These are phyloP conservation scores for Russula emetica DNA, from an alignment of 768 basidiomycete genomes.

Conservation along the genomic window DNA sequence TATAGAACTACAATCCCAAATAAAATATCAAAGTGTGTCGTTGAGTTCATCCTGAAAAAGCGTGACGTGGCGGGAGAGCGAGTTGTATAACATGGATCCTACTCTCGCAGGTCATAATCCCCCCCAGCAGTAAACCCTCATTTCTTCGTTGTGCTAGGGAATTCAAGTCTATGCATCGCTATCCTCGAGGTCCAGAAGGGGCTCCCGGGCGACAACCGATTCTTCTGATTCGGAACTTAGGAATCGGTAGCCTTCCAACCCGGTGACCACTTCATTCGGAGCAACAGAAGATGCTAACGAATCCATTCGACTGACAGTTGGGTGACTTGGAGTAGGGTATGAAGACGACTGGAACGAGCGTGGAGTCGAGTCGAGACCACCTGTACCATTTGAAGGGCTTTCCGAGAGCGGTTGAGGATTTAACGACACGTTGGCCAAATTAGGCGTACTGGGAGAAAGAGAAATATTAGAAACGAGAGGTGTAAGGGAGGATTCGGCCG, in stretches of 20 bases:
- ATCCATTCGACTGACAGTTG: constrained; percentile 19
- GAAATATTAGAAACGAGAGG: neutral
- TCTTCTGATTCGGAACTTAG: constrained; percentile 27
- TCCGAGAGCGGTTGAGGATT: constrained; percentile 6
- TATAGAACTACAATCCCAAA: constrained; percentile 21
- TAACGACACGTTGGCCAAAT: neutral
- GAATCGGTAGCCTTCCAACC: constrained; percentile 21
- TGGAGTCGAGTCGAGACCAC: neutral
- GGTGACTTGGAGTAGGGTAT: neutral
- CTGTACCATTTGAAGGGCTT: neutral
- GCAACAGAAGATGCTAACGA: constrained; percentile 21
- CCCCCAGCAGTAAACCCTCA: neutral
- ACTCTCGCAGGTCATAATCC: constrained; percentile 11
- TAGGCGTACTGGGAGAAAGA: constrained; percentile 12
- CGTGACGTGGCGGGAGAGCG: constrained; percentile 1
- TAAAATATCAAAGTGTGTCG: constrained; percentile 8
- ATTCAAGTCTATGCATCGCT: constrained; percentile 6
- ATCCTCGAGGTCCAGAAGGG: constrained; percentile 23
- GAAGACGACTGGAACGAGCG: neutral
- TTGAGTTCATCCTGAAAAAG: neutral
- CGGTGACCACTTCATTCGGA: constrained; percentile 7
- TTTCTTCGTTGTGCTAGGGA: neutral
- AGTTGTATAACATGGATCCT: constrained; percentile 1
- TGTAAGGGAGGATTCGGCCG: neutral
- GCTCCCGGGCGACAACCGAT: constrained; percentile 25